A percentile compares a stretch with the other conserved stretches of the same genome.
These are phyloP conservation scores for Pyrenopolyporus hunteri DNA, from an alignment of 495 filamentous ascomycete species.

Conservation along the genomic window DNA sequence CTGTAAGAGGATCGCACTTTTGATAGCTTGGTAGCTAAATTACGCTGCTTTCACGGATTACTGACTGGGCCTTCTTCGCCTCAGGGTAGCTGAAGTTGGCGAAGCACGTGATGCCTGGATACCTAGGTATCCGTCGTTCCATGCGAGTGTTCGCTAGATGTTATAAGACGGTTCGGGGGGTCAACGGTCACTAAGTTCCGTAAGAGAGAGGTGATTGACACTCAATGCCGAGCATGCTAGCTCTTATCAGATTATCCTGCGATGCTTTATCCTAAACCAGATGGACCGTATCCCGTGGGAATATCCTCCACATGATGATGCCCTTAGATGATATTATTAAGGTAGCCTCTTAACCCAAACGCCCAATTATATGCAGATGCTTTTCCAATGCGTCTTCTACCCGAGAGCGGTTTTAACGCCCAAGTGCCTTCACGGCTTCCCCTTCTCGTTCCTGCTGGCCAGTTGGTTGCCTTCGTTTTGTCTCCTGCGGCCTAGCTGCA, in stretches of 20 bases:
- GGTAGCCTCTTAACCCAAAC: constrained; percentile 5
- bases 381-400: not conserved
- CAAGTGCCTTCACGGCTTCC: not conserved
- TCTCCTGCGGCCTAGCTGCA: not conserved
- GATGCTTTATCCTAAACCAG: constrained; percentile 11
- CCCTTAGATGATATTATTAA: constrained; percentile 4
- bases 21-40: no score
- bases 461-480: not conserved
- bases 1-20: no score
- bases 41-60: no score
- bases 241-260: not conserved
- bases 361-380: constrained; percentile 28
- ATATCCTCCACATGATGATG: constrained; percentile 27
- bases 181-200: not conserved
- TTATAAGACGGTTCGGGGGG: no score
- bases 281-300: constrained; percentile 19
- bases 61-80: no score
- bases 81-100: no score
- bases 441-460: not conserved
- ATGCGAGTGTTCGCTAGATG: no score
- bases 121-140: no score
- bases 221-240: not conserved
- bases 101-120: no score
- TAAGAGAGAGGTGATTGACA: not conserved
- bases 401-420: not conserved